These are phyloP conservation scores for Coemansia aciculifera DNA, from an alignment of 192 early-diverging fungal genomes.

Conservation along the genomic window DNA sequence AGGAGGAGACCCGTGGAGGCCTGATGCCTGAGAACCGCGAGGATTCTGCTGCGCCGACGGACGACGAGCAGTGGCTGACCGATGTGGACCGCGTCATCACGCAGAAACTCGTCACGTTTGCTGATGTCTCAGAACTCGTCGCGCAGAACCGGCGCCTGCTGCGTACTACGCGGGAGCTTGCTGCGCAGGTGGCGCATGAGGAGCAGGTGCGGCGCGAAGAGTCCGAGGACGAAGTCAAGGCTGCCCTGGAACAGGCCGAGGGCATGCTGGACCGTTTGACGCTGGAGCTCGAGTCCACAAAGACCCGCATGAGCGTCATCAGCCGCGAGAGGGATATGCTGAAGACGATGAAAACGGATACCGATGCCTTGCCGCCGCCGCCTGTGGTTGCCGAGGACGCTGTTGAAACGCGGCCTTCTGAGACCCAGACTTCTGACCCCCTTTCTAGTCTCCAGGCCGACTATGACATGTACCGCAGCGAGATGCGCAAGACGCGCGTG, in stretches of 20 bases:
- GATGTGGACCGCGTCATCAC: constrained; percentile 58
- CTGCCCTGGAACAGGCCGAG: constrained; percentile 58
- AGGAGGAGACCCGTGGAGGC: constrained; percentile 56
- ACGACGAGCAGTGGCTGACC: constrained; percentile 40
- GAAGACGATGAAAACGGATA: constrained; percentile 30
- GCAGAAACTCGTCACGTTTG: constrained; percentile 58
- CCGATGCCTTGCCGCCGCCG: constrained; percentile 9
- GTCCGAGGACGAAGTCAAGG: constrained; percentile 54
- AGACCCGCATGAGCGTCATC: constrained; percentile 53
- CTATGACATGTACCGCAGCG: constrained; percentile 67
- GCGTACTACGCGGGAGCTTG: constrained; percentile 60
- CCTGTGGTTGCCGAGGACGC: neutral
- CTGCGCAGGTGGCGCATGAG: constrained; percentile 55
- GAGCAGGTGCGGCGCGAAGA: constrained; percentile 43
- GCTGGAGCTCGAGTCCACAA: constrained; percentile 55
- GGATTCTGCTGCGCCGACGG: constrained; percentile 1
- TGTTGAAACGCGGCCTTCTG: neutral
- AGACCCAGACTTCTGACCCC: neutral
- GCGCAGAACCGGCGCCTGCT: constrained; percentile 65
- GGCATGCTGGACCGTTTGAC: constrained; percentile 55
- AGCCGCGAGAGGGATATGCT: constrained; percentile 64
- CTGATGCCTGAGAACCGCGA: constrained; percentile 37
- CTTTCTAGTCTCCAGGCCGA: constrained; percentile 59
- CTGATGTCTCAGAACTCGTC: constrained; percentile 57
- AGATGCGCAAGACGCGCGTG: constrained; percentile 60